These are phyloP conservation scores for Penicillium atrosanguineum DNA, from an alignment of 495 filamentous ascomycete species.

Conservation along the genomic window DNA sequence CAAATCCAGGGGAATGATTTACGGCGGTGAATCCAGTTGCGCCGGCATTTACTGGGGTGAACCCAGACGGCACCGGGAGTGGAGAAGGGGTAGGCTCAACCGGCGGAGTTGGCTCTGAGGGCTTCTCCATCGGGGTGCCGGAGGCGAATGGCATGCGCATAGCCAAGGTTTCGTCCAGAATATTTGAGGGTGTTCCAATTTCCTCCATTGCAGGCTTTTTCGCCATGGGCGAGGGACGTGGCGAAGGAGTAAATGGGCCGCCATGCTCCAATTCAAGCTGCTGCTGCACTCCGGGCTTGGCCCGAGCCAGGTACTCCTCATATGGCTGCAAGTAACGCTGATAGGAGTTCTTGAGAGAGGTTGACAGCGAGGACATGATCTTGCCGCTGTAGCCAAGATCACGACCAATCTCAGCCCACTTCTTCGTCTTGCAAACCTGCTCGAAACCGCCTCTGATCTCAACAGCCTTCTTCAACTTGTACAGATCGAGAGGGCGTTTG, in stretches of 20 bases:
- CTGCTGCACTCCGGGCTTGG: constrained; percentile 96
- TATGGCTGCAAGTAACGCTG: constrained; percentile 95
- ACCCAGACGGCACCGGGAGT: constrained; percentile 55
- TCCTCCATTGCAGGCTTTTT: constrained; percentile 64
- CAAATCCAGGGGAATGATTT: constrained; percentile 54
- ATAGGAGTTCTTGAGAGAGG: constrained; percentile 97
- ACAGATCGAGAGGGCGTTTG: constrained; percentile 94
- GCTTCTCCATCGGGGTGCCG: constrained; percentile 59
- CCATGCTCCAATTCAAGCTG: constrained; percentile 92
- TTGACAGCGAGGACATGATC: constrained; percentile 99
- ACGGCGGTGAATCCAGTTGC: constrained; percentile 77
- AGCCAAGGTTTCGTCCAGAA: constrained; percentile 67
- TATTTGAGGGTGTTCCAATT: constrained; percentile 60
- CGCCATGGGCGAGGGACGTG: constrained; percentile 71
- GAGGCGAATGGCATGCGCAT: constrained; percentile 66
- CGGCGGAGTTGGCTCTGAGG: constrained; percentile 35
- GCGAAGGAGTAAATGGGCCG: constrained; percentile 91
- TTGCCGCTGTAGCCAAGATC: constrained; percentile 98
- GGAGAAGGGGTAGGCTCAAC: constrained; percentile 54
- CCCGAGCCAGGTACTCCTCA: constrained; percentile 88
- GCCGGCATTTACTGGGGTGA: constrained; percentile 71
- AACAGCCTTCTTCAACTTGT: constrained; percentile 94
- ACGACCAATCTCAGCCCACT: constrained; percentile 98
- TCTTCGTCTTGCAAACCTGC: constrained; percentile 93
- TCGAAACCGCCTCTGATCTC: constrained; percentile 92